Evolutionary conservation across 495 filamentous ascomycete species (phyloP), one percentile per base, ranked within the genome.

Genomic region (Aspergillus sclerotiicarbonarius): DNA sequence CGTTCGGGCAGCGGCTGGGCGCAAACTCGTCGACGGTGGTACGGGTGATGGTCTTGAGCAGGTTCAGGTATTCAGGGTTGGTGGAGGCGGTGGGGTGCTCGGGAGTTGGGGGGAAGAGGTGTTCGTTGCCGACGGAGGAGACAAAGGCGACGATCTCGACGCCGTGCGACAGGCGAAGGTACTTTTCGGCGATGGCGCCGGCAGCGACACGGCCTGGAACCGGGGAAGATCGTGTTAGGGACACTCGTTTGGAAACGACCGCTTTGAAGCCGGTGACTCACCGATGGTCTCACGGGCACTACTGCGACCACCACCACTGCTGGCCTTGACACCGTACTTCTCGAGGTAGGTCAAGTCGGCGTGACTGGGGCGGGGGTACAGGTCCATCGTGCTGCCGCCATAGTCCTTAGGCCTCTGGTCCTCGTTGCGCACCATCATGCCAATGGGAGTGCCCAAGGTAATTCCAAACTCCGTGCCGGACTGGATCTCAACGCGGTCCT

Each of bases 261-360:
- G 48, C 12, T 16, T 3, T n/a, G 35, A 15, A 32, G 30, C 13
- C 16, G 5, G 25, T 25, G n/a, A 44, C 78, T 44, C 71, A 84
- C 83, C 87, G 64, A 98, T 96, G 9, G 94, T 98, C 82, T 98
- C 94, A 53, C 94, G 82, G 16, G 94, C 94, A 69, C 87, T 91
- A 72, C 90, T 94, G 60, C 95, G 84, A 25, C 94, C 95, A 60
- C 94, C 94, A 57, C 94, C 94, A 59, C 88, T 92, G 72, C 86
- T 90, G 6, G 95, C 91, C 79, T 96, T 94, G 54, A 98, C 88
- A 10, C 94, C 94, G 64, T 98, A 98, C 74, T 98, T 98, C 77
- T 93, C 88, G 47, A 96, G 82, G 72, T 98, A 98, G 61, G 94
- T 98, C 81, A 87, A 96, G 69, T 98, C 94, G 52, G 94, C 94